Evolutionary conservation across 805 yeast genomes (phyloP).

Genomic region (Lipomyces starkeyi): DNA sequence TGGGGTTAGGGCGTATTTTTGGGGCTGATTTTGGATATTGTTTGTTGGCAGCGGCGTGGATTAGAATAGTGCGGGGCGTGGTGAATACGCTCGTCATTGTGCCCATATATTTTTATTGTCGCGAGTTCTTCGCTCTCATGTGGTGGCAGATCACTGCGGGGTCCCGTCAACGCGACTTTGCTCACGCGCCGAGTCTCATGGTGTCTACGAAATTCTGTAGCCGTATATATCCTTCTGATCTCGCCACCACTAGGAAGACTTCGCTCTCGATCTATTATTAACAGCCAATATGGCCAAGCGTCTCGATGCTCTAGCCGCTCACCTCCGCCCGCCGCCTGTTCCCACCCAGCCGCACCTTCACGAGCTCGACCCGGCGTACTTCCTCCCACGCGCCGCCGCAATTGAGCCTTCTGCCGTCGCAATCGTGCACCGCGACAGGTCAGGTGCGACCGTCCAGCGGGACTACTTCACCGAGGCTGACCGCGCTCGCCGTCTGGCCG

Average conservation of each 20-base stretch:
- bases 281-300: neutral
- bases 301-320: conserved; percentile 17
- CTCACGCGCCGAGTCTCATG: neutral
- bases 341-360: conserved; percentile 39
- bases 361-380: conserved; percentile 47
- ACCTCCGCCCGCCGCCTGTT: neutral
- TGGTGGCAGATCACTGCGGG: neutral
- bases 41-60: too few species aligned
- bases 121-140: too few species aligned
- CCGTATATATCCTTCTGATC: neutral
- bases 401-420: conserved; percentile 48
- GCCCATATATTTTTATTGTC: too few species aligned
- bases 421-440: conserved; percentile 43
- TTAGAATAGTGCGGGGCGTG: too few species aligned
- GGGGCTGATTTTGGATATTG: too few species aligned
- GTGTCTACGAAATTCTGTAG: neutral
- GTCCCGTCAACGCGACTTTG: neutral
- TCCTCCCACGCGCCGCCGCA: conserved; percentile 46
- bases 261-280: too few species aligned
- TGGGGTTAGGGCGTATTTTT: neutral
- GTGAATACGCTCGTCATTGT: too few species aligned
- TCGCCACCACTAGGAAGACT: neutral
- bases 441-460: conserved; percentile 35
- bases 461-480: conserved; percentile 43
- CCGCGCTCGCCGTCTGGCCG: conserved; percentile 44